A percentile compares a stretch with the other conserved stretches of the same genome.
Evolutionary conservation across 805 yeast species (phyloP).

Genomic region (Yarrowia keelungensis): DNA sequence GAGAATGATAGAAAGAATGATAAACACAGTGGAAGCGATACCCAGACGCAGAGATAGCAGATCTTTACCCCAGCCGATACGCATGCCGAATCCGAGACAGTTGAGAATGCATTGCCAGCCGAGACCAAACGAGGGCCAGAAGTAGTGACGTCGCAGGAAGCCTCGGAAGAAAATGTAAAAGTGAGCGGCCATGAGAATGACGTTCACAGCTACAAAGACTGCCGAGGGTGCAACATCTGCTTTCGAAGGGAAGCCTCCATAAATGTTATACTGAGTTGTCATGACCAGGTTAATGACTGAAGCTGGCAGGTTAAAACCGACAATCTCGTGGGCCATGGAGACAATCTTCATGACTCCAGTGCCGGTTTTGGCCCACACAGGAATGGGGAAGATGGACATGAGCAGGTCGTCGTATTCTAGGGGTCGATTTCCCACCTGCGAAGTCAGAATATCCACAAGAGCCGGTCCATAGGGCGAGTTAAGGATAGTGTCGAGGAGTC

Average conservation of each 20-base stretch:
- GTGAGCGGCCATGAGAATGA: slow-evolving; percentile 57
- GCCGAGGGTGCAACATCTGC: slow-evolving; percentile 67
- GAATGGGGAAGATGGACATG: slow-evolving; percentile 33
- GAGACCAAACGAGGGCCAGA: slow-evolving; percentile 63
- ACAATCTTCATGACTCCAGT: slow-evolving; percentile 30
- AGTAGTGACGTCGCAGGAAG: slow-evolving; percentile 63
- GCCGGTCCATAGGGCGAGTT: slow-evolving; percentile 29
- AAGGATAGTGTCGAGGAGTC: background rate
- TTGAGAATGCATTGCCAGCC: slow-evolving; percentile 61
- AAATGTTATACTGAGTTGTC: slow-evolving; percentile 50
- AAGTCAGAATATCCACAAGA: slow-evolving; percentile 5
- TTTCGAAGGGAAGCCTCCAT: slow-evolving; percentile 66
- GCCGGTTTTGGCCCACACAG: slow-evolving; percentile 19
- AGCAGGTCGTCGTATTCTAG: slow-evolving; percentile 18
- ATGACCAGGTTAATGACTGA: slow-evolving; percentile 8
- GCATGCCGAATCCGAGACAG: slow-evolving; percentile 63
- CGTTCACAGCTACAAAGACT: slow-evolving; percentile 62
- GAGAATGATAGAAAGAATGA: slow-evolving; percentile 63
- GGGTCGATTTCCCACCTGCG: slow-evolving; percentile 18
- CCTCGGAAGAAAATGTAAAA: slow-evolving; percentile 57
- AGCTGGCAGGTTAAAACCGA: slow-evolving; percentile 16
- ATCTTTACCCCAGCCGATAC: slow-evolving; percentile 66
- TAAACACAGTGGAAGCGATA: slow-evolving; percentile 62
- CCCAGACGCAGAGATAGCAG: slow-evolving; percentile 58
- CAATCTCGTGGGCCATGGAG: slow-evolving; percentile 9